phyloP scores from a whole-genome alignment of 2,329 filamentous ascomycete species.

The Colletotrichum tofieldiae region DNA sequence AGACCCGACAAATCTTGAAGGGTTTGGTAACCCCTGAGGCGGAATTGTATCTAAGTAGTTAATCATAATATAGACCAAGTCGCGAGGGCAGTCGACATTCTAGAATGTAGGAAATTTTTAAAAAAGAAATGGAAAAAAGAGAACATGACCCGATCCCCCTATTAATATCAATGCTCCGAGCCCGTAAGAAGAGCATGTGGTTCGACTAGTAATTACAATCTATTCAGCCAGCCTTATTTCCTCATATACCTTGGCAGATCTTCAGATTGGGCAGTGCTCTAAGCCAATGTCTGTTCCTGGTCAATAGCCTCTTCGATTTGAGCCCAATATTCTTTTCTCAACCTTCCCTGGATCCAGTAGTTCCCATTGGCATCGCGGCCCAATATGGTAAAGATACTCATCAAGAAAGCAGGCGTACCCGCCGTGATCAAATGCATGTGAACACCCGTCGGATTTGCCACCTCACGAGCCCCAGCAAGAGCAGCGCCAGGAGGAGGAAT shows the following conservation, averaged over 20 bases:
- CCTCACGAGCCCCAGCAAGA: not conserved
- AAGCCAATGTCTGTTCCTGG: not conserved
- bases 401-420: slow-evolving; percentile 9
- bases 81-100: not conserved
- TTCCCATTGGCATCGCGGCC: slow-evolving; percentile 14
- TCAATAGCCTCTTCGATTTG: not conserved
- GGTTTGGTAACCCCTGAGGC: slow-evolving; percentile 1
- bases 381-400: slow-evolving; percentile 14
- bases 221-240: not conserved
- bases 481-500: not conserved
- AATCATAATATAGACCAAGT: not conserved
- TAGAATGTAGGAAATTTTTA: too few species aligned
- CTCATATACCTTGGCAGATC: not conserved
- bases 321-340: slow-evolving; percentile 7
- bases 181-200: not conserved
- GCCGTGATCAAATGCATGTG: slow-evolving; percentile 13
- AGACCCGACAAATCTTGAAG: not conserved
- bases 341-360: slow-evolving; percentile 10
- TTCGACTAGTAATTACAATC: not conserved
- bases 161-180: not conserved
- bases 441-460: slow-evolving; percentile 9
- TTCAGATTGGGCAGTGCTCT: not conserved
- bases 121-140: too few species aligned
- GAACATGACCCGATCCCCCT: too few species aligned
- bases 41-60: not conserved